Percentiles rank a stretch among this genome's conserved stretches.
phyloP scores from a whole-genome alignment of 305 asterid species.

The Stenogyne calaminthoides region DNA sequence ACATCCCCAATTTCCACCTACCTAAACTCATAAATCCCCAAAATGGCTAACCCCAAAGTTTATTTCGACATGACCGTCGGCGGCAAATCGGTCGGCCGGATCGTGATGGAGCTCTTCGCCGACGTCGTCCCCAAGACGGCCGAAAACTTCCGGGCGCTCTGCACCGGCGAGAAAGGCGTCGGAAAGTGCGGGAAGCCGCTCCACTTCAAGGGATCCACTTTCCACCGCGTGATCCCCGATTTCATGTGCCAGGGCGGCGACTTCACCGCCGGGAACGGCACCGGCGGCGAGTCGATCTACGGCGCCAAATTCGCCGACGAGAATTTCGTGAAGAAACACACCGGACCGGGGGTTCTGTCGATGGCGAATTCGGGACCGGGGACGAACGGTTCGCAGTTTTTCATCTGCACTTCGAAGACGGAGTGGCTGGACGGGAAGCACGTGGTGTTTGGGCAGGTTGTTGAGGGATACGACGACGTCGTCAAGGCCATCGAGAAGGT shows the following conservation, averaged over 20 bases:
- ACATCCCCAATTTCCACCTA: slow-evolving; percentile 5
- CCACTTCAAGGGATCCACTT: slow-evolving; percentile 64
- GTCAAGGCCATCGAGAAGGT: slow-evolving; percentile 65
- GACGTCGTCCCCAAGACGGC: slow-evolving; percentile 65
- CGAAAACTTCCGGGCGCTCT: slow-evolving; percentile 69
- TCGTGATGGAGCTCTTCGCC: slow-evolving; percentile 58
- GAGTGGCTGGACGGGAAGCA: slow-evolving; percentile 76
- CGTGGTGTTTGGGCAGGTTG: slow-evolving; percentile 74
- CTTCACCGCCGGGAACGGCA: slow-evolving; percentile 71
- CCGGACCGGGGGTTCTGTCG: slow-evolving; percentile 62
- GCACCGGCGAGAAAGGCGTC: slow-evolving; percentile 69
- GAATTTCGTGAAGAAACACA: slow-evolving; percentile 67
- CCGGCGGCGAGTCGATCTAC: slow-evolving; percentile 74
- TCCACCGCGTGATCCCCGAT: slow-evolving; percentile 72
- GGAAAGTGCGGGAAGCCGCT: slow-evolving; percentile 65
- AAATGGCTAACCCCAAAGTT: slow-evolving; percentile 61
- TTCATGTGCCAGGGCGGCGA: slow-evolving; percentile 85
- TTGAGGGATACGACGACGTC: slow-evolving; percentile 54
- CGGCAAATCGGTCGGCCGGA: slow-evolving; percentile 50
- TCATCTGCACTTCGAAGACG: slow-evolving; percentile 62
- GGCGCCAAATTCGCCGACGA: slow-evolving; percentile 62
- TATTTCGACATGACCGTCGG: slow-evolving; percentile 69
- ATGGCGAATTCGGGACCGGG: slow-evolving; percentile 75
- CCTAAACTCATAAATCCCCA: background rate
- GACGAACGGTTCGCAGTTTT: slow-evolving; percentile 72